These are phyloP conservation scores for Rhodosporidiobolus sp. DNA, from an alignment of 768 basidiomycete genomes.

Conservation along the genomic window DNA sequence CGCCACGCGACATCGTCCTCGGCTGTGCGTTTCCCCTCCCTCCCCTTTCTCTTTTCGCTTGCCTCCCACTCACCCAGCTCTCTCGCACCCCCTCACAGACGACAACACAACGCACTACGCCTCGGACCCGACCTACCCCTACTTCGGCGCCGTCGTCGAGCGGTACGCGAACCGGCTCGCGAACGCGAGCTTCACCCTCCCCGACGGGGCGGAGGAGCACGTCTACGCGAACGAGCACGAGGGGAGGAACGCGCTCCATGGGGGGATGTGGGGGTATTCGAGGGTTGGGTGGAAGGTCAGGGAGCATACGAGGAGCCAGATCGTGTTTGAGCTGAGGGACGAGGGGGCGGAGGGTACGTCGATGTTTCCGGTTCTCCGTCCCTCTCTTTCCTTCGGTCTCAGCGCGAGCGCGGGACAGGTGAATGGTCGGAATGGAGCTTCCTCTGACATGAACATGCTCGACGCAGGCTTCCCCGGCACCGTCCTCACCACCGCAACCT, in stretches of 20 bases:
- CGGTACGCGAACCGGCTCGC: slow-evolving; percentile 27
- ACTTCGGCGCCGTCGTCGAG: slow-evolving; percentile 22
- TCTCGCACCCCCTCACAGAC: background rate
- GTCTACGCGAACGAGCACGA: slow-evolving; percentile 5
- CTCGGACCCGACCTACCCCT: slow-evolving; percentile 1
- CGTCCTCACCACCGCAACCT: slow-evolving; percentile 4
- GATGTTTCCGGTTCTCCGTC: too few relatives aligned
- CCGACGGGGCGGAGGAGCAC: background rate
- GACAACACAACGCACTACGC: background rate
- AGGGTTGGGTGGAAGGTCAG: slow-evolving; percentile 9
- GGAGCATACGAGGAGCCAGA: background rate
- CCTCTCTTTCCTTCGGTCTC: background rate
- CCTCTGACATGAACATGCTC: background rate
- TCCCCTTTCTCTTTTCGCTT: background rate
- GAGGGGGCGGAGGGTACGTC: slow-evolving; percentile 11
- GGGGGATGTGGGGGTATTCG: slow-evolving; percentile 17
- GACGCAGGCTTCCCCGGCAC: slow-evolving; percentile 17
- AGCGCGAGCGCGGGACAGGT: too few relatives aligned
- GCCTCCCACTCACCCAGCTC: background rate
- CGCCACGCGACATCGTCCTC: slow-evolving; percentile 8
- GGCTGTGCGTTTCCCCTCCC: slow-evolving; percentile 2
- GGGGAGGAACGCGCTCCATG: slow-evolving; percentile 9
- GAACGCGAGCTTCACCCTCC: background rate
- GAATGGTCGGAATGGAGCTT: too few relatives aligned
- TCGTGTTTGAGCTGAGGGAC: slow-evolving; percentile 14